phyloP scores from a whole-genome alignment of 345 rosid species.

The Citrus mangshanensis region DNA sequence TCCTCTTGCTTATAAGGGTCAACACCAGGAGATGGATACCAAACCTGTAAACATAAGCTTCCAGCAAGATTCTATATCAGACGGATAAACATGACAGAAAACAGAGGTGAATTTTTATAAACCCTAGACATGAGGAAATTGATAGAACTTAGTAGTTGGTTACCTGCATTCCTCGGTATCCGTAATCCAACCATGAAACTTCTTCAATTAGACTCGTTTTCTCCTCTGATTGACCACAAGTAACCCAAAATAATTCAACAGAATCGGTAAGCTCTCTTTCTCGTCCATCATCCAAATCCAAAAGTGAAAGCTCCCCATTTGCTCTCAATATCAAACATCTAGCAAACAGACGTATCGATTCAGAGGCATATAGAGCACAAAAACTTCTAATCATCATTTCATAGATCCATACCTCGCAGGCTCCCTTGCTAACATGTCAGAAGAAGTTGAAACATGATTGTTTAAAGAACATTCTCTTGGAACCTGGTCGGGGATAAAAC shows the following conservation, averaged over 20 bases:
- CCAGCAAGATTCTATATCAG: conserved; percentile 47
- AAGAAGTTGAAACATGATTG: conserved; percentile 43
- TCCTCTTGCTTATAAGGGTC: conserved; percentile 93
- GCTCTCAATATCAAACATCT: conserved; percentile 92
- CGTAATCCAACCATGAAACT: conserved; percentile 97
- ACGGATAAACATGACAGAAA: conserved; percentile 24
- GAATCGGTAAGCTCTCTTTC: conserved; percentile 96
- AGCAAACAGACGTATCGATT: conserved; percentile 26
- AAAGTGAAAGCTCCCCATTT: conserved; percentile 92
- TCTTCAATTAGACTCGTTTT: conserved; percentile 87
- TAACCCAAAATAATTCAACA: conserved; percentile 97
- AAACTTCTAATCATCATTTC: conserved; percentile 12
- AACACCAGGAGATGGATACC: conserved; percentile 96
- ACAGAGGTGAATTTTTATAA: not conserved
- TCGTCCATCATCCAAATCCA: conserved; percentile 96
- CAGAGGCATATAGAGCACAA: conserved; percentile 22
- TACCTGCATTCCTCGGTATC: conserved; percentile 99
- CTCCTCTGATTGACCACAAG: conserved; percentile 91
- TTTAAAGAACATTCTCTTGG: conserved; percentile 46
- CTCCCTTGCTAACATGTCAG: conserved; percentile 52
- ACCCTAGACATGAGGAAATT: not conserved
- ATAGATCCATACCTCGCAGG: conserved; percentile 70
- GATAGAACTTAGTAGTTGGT: conserved; percentile 17
- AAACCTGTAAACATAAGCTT: conserved; percentile 75
- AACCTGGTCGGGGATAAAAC: conserved; percentile 87